Evolutionary conservation across 768 basidiomycete genomes (phyloP).

Genomic region (Rhizopogon sp.): DNA sequence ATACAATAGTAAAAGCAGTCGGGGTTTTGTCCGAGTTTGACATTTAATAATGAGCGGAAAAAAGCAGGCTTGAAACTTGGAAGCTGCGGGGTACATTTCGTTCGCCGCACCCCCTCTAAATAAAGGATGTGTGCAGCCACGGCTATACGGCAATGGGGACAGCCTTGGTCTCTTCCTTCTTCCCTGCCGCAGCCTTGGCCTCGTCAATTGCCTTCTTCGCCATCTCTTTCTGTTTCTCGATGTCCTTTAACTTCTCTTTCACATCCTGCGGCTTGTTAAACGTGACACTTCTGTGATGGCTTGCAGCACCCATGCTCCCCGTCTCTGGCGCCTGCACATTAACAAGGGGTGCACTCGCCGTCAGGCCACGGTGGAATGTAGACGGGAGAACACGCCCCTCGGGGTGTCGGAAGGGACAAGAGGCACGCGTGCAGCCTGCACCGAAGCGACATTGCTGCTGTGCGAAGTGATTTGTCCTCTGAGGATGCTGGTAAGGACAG

Average conservation of each 20-base stretch:
- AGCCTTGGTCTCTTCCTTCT: constrained; percentile 55
- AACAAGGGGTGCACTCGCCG: constrained; percentile 54
- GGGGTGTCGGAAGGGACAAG: constrained; percentile 91
- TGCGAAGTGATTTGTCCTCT: constrained; percentile 36
- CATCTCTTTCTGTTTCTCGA: constrained; percentile 51
- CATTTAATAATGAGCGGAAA: not conserved
- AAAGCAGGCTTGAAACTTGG: not conserved
- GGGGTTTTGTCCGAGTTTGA: not conserved
- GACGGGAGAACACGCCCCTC: constrained; percentile 77
- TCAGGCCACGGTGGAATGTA: constrained; percentile 75
- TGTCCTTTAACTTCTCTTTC: constrained; percentile 37
- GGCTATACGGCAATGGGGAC: constrained; percentile 32
- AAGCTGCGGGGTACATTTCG: not conserved
- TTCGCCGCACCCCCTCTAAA: not conserved
- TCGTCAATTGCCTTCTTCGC: constrained; percentile 65
- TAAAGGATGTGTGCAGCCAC: not conserved
- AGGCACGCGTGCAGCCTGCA: constrained; percentile 75
- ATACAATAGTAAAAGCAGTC: constrained; percentile 1
- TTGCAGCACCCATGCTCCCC: constrained; percentile 59
- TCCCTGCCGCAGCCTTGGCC: constrained; percentile 56
- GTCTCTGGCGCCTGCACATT: constrained; percentile 58
- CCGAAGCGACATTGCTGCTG: constrained; percentile 78
- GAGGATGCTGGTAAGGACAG: constrained; percentile 68
- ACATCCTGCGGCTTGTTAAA: constrained; percentile 51
- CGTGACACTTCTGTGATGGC: constrained; percentile 64